phyloP scores from a whole-genome alignment of 2,329 filamentous ascomycete species.

The Trichoderma aggressivum region DNA sequence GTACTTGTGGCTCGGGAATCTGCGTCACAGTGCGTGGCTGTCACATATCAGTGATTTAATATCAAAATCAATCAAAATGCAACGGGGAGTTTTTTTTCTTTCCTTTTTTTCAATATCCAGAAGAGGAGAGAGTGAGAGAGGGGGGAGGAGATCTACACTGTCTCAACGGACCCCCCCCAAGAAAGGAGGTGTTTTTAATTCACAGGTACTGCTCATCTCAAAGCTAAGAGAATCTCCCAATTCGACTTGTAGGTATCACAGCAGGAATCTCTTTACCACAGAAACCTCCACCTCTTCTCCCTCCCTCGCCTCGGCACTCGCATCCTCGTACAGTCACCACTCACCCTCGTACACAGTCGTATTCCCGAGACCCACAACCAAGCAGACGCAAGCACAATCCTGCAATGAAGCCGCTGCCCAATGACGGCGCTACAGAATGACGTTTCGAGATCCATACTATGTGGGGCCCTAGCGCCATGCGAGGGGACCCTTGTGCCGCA shows the following conservation, averaged over 20 bases:
- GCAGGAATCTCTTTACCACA: background rate
- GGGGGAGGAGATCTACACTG: background rate
- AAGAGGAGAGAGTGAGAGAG: background rate
- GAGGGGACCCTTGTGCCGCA: conserved; percentile 17
- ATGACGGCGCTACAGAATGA: conserved; percentile 13
- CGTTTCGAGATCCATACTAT: conserved; percentile 8
- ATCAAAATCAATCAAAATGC: background rate
- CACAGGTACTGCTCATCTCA: background rate
- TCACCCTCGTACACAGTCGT: background rate
- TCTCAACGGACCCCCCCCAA: background rate
- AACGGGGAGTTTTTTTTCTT: background rate
- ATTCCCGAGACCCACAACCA: background rate
- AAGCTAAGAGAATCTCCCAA: background rate
- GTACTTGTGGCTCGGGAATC: conserved; percentile 3
- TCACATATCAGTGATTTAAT: background rate
- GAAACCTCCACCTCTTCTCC: background rate
- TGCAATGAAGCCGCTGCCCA: conserved; percentile 4
- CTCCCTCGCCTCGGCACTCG: background rate
- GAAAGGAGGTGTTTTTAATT: background rate
- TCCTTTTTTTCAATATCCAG: background rate
- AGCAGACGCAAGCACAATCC: background rate
- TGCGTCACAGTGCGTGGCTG: background rate
- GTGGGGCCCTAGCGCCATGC: background rate
- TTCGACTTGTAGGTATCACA: background rate
- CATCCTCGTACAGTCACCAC: background rate